These are phyloP conservation scores for Coemansia furcata DNA, from an alignment of 192 early-diverging fungal species.

Conservation along the genomic window DNA sequence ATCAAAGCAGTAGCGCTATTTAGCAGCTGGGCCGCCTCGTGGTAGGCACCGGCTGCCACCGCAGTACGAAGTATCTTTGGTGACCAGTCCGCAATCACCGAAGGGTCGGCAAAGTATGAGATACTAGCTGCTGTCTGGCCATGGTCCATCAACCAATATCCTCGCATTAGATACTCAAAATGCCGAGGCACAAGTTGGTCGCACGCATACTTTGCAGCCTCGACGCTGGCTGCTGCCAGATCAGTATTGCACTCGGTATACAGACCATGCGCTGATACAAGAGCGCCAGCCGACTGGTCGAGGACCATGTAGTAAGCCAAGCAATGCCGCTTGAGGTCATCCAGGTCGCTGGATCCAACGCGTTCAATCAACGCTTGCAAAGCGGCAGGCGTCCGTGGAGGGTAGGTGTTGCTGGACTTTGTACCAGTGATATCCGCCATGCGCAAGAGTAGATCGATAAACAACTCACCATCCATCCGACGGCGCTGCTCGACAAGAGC, in stretches of 20 bases:
- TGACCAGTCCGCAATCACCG: slow-evolving; percentile 49
- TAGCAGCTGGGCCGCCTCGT: slow-evolving; percentile 28
- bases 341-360: slow-evolving; percentile 29
- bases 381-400: slow-evolving; percentile 28
- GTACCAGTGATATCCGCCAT: slow-evolving; percentile 31
- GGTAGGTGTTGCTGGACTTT: slow-evolving; percentile 16
- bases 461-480: slow-evolving; percentile 41
- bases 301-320: slow-evolving; percentile 44
- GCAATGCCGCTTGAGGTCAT: slow-evolving; percentile 43
- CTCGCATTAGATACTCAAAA: slow-evolving; percentile 44
- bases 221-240: not conserved
- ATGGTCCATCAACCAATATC: slow-evolving; percentile 56
- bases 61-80: slow-evolving; percentile 35
- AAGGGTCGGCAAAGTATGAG: slow-evolving; percentile 40
- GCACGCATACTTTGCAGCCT: slow-evolving; percentile 21
- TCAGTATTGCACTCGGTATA: slow-evolving; percentile 16
- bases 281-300: slow-evolving; percentile 5
- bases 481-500: slow-evolving; percentile 37
- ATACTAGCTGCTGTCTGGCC: slow-evolving; percentile 23
- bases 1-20: slow-evolving; percentile 37
- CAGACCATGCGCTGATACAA: slow-evolving; percentile 7
- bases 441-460: slow-evolving; percentile 38
- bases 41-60: slow-evolving; percentile 13
- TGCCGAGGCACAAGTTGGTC: slow-evolving; percentile 38
- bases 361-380: slow-evolving; percentile 12